Evolutionary conservation across 306 rosid genomes (phyloP).

Genomic region (Lablab purpureus): DNA sequence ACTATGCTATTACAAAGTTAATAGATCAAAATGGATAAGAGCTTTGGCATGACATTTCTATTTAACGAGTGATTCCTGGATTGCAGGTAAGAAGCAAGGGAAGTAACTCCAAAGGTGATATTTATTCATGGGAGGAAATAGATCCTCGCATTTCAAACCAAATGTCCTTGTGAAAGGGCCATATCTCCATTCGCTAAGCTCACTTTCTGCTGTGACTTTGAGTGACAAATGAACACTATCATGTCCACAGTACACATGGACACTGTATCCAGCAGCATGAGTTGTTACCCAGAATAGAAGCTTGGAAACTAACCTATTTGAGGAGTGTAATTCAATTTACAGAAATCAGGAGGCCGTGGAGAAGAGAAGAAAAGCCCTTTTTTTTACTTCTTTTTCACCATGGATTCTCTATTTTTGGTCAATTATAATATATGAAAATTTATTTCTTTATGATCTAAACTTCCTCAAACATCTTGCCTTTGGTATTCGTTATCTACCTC

Average conservation of each 20-base stretch:
- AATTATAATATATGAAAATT: slow-evolving; percentile 34
- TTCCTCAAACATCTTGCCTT: background rate
- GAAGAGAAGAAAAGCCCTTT: background rate
- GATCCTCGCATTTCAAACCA: slow-evolving; percentile 24
- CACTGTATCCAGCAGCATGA: slow-evolving; percentile 37
- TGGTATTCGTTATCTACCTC: slow-evolving; percentile 14
- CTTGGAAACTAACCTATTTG: slow-evolving; percentile 36
- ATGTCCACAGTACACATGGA: background rate
- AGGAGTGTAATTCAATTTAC: slow-evolving; percentile 30
- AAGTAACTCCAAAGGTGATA: slow-evolving; percentile 46
- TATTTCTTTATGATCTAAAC: slow-evolving; percentile 37
- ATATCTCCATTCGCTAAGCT: slow-evolving; percentile 36
- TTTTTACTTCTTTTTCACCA: slow-evolving; percentile 5
- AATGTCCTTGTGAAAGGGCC: slow-evolving; percentile 39
- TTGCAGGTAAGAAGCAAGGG: slow-evolving; percentile 70
- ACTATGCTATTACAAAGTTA: slow-evolving; percentile 4
- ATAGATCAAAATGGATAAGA: background rate
- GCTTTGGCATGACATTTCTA: background rate
- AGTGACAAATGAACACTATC: slow-evolving; percentile 35
- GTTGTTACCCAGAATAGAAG: slow-evolving; percentile 40
- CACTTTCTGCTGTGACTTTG: slow-evolving; percentile 39
- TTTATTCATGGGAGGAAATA: slow-evolving; percentile 29
- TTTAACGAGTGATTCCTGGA: slow-evolving; percentile 43
- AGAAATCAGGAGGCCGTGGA: slow-evolving; percentile 25
- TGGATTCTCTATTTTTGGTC: slow-evolving; percentile 44